Conservation (phyloP, 1,284 basidiomycete genomes). For the Hortiboletus rubellus region DNA sequence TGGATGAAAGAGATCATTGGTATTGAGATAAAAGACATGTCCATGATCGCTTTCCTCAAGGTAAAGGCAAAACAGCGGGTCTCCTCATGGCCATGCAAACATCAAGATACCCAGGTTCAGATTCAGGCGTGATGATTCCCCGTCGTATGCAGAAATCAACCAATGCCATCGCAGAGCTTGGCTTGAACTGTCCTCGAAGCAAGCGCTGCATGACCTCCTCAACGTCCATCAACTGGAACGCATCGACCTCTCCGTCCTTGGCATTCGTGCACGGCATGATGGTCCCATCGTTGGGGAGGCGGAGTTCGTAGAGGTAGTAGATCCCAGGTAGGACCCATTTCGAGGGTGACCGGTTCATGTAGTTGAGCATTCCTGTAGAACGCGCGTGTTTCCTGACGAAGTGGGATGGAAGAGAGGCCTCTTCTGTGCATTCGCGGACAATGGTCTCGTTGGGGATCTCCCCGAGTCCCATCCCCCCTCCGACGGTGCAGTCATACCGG, state of each 20-base stretch:
- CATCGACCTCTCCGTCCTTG: slow-evolving; percentile 45
- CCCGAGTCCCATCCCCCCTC: slow-evolving; percentile 43
- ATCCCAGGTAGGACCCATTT: slow-evolving; percentile 44
- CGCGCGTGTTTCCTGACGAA: slow-evolving; percentile 34
- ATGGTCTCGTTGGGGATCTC: slow-evolving; percentile 38
- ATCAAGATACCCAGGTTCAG: slow-evolving; percentile 43
- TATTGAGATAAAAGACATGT: background rate
- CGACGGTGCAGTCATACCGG: slow-evolving; percentile 43
- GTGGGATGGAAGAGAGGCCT: slow-evolving; percentile 39
- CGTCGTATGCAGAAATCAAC: slow-evolving; percentile 55
- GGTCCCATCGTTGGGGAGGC: slow-evolving; percentile 36
- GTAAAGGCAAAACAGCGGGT: slow-evolving; percentile 21
- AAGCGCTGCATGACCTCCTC: slow-evolving; percentile 42
- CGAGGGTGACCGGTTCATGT: slow-evolving; percentile 41
- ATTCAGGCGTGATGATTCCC: slow-evolving; percentile 45
- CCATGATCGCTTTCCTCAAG: slow-evolving; percentile 3
- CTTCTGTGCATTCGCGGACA: slow-evolving; percentile 42
- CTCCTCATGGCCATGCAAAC: slow-evolving; percentile 33
- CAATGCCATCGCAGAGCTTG: slow-evolving; percentile 54
- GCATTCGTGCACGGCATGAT: slow-evolving; percentile 37
- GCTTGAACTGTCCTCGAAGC: slow-evolving; percentile 47
- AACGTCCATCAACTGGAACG: slow-evolving; percentile 40
- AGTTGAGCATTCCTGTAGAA: slow-evolving; percentile 40
- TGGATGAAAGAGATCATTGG: background rate
- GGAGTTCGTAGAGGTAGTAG: slow-evolving; percentile 45